Evolutionary conservation across 2,329 filamentous ascomycete species (phyloP), one percentile per base, ranked within the genome.

Genomic region (Cercospora zeina): DNA sequence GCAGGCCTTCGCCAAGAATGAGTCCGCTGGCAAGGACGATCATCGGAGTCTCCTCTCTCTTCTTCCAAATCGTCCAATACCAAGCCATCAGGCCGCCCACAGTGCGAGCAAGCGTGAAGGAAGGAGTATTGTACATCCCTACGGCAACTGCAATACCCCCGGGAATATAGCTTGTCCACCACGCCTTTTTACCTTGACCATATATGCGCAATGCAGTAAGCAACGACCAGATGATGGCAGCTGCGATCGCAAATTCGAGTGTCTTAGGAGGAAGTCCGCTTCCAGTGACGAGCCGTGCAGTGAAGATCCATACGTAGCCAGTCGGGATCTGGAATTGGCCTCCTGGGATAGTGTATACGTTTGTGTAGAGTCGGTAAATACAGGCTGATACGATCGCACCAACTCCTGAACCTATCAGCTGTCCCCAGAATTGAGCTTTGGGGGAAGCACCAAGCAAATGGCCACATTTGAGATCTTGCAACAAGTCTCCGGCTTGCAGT

Each of bases 81-180:
- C 89, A 92, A 66, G 86, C 87, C 58, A 88, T 77, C 47, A 87
- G 66, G 0, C 95, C 95, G 2, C 95, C 95, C 9, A 91, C 85
- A 0, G 91, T 90, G 65, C 95, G 82, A 0, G 95, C 93, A 37
- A 99, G 80, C 0, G 95, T 99, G 73, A 99, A 99, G 0, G 91
- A 96, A 0, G 95, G 95, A 0, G 93, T 91, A 71, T 97, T 99
- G 78, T 97, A 99, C 87, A 99, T 99, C 54, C 95, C 93, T 70
- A 97, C 91, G 39, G 95, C 95, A 19, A 99, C 93, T 2, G 95
- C 93, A 71, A 99, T 97, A 0, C 95, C 95, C 6, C 95, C 93
- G 0, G 95, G 95, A 11, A 99, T 81, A 73, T 86, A 90, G 1
- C 86, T 80, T 70, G 89, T 83, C 91, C 91, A 96, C 63, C 78